phyloP scores from a whole-genome alignment of 108 stramenopile genomes.

The Asterionellopsis glacialis region DNA sequence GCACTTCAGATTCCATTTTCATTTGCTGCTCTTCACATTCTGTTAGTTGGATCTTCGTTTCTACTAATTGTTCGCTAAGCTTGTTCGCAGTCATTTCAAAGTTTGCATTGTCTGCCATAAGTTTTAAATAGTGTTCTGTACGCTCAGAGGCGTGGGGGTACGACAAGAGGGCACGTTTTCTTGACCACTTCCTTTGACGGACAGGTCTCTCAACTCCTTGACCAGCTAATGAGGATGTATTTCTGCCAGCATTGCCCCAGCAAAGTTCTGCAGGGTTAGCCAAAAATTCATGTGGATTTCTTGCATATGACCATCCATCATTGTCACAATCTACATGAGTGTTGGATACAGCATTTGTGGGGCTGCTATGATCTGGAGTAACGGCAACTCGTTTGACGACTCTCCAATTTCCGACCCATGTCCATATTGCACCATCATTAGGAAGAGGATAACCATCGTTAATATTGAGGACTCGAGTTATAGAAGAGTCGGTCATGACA shows the following conservation, averaged over 20 bases:
- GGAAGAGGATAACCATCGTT: slow-evolving; percentile 53
- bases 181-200: slow-evolving; percentile 51
- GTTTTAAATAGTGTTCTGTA: slow-evolving; percentile 33
- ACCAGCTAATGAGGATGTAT: not conserved
- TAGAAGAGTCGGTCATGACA: slow-evolving; percentile 37
- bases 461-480: slow-evolving; percentile 33
- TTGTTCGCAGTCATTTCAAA: slow-evolving; percentile 28
- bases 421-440: slow-evolving; percentile 46
- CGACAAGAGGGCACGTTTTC: slow-evolving; percentile 39
- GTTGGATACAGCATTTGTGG: not conserved
- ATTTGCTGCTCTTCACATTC: slow-evolving; percentile 26
- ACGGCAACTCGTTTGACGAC: slow-evolving; percentile 27
- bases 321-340: slow-evolving; percentile 21
- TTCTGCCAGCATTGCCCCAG: slow-evolving; percentile 11
- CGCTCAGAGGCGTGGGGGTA: slow-evolving; percentile 40
- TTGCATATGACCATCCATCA: slow-evolving; percentile 50
- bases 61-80: slow-evolving; percentile 42
- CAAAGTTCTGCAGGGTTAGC: not conserved
- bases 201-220: slow-evolving; percentile 1
- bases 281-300: slow-evolving; percentile 16
- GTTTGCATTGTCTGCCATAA: slow-evolving; percentile 42
- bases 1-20: not conserved
- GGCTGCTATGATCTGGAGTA: slow-evolving; percentile 1
- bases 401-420: slow-evolving; percentile 50
- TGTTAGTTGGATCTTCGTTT: slow-evolving; percentile 46